Percentiles rank a stretch among this genome's conserved stretches.
These are phyloP conservation scores for Crithidia bombi DNA, from an alignment of 208 protist genomes.

Conservation along the genomic window DNA sequence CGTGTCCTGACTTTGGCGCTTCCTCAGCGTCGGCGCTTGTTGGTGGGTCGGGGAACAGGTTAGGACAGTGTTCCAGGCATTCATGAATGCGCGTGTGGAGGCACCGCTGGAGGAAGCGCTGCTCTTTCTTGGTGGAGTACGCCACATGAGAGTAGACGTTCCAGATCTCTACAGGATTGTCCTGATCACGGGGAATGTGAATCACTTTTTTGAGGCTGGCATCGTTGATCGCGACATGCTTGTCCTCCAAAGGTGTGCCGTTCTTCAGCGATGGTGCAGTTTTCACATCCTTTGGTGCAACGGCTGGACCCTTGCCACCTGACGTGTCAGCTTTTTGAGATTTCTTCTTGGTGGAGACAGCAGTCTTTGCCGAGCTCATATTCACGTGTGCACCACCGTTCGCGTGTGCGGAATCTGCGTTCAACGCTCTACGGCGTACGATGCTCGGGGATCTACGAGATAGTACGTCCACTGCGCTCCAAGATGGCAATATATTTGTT, in stretches of 20 bases:
- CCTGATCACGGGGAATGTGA: conserved; percentile 45
- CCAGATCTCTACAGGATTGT: conserved; percentile 47
- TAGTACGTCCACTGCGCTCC: neutral
- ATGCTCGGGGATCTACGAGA: neutral
- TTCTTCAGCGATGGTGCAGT: no score
- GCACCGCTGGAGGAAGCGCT: conserved; percentile 40
- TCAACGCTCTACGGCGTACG: neutral
- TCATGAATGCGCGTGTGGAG: conserved; percentile 26
- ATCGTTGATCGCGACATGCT: conserved; percentile 17
- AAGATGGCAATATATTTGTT: no score
- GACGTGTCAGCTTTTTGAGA: neutral
- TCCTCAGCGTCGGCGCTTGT: neutral
- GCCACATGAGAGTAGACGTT: conserved; percentile 56
- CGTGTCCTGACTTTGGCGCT: conserved; percentile 1
- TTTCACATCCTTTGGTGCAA: neutral
- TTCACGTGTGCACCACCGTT: neutral
- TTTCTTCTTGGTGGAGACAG: conserved; percentile 6
- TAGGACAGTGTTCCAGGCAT: conserved; percentile 15
- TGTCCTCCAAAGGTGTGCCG: neutral
- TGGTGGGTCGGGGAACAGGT: conserved; percentile 19
- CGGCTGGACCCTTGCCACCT: neutral
- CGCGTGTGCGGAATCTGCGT: neutral
- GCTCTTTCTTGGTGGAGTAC: conserved; percentile 49
- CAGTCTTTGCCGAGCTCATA: conserved; percentile 10
- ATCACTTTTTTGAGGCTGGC: conserved; percentile 8